These are phyloP conservation scores for Xylariaceae sp. DNA, from an alignment of 2,329 filamentous ascomycete species.

Conservation along the genomic window DNA sequence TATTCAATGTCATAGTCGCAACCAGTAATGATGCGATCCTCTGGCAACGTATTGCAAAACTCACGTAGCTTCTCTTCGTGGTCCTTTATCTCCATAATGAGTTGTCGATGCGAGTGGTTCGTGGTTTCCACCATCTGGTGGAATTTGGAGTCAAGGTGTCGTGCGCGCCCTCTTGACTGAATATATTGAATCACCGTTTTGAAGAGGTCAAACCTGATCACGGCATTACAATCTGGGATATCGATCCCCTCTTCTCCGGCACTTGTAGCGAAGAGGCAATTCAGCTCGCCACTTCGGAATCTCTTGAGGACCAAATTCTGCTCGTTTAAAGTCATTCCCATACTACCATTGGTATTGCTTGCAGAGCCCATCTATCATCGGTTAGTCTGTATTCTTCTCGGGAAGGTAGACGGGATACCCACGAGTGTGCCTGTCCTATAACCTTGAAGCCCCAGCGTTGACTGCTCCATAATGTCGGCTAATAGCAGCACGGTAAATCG, in stretches of 20 bases:
- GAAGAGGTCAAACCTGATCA: constrained; percentile 79
- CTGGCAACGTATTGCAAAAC: constrained; percentile 70
- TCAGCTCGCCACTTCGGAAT: constrained; percentile 53
- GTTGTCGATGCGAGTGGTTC: constrained; percentile 55
- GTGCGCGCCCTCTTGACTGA: constrained; percentile 82
- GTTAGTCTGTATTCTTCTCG: constrained; percentile 17
- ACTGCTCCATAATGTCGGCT: constrained; percentile 57
- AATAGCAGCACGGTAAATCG: constrained; percentile 72
- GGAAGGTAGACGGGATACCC: constrained; percentile 16
- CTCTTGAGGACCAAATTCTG: constrained; percentile 69
- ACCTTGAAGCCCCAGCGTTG: constrained; percentile 54
- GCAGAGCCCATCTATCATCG: constrained; percentile 35
- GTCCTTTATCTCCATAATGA: constrained; percentile 53
- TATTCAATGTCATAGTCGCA: constrained; percentile 52
- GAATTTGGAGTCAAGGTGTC: constrained; percentile 71
- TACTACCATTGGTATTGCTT: constrained; percentile 45
- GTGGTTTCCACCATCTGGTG: constrained; percentile 74
- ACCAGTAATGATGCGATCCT: constrained; percentile 63
- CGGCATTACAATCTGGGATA: constrained; percentile 60
- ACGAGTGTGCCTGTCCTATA: constrained; percentile 50
- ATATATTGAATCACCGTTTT: constrained; percentile 90
- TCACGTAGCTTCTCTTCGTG: constrained; percentile 60
- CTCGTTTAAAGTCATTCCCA: constrained; percentile 62
- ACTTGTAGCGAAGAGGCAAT: constrained; percentile 62
- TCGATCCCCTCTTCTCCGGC: constrained; percentile 64